Evolutionary conservation across 352 stramenopile genomes (phyloP).

Genomic region (Phytophthora palmivora): DNA sequence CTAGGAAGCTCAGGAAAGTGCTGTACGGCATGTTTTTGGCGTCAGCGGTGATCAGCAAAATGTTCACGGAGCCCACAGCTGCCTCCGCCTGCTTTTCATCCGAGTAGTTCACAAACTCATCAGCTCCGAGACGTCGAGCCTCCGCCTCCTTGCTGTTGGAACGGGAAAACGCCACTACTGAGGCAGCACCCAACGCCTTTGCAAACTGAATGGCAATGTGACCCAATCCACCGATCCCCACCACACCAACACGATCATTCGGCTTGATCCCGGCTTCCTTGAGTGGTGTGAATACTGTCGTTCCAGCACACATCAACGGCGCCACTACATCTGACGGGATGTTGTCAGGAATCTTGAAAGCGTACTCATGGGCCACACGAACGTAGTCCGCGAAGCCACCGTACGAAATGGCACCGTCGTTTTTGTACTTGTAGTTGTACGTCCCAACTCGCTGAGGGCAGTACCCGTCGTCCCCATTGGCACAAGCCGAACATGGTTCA

Average conservation of each 20-base stretch:
- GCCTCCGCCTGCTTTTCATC: constrained; percentile 34
- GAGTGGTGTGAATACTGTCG: constrained; percentile 19
- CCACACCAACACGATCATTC: constrained; percentile 17
- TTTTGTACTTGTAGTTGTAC: constrained; percentile 53
- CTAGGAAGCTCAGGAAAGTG: constrained; percentile 55
- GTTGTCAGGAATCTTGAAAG: constrained; percentile 47
- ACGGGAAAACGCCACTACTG: constrained; percentile 63
- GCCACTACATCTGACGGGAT: constrained; percentile 23
- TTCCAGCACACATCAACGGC: constrained; percentile 19
- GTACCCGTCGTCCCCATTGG: constrained; percentile 60
- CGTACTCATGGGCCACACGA: constrained; percentile 64
- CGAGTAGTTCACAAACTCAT: constrained; percentile 48
- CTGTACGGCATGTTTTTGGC: constrained; percentile 55
- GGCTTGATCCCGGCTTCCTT: constrained; percentile 15
- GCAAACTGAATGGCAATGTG: constrained; percentile 27
- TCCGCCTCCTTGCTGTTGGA: constrained; percentile 59
- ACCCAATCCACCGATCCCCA: constrained; percentile 15
- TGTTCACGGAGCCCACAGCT: constrained; percentile 48
- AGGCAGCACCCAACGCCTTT: constrained; percentile 47
- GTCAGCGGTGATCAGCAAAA: constrained; percentile 73
- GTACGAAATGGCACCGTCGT: constrained; percentile 43
- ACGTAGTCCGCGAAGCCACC: constrained; percentile 78
- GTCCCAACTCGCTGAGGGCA: constrained; percentile 57
- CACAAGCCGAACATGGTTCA: constrained; percentile 59
- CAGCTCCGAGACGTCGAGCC: constrained; percentile 52